A percentile compares a stretch with the other conserved stretches of the same genome.
These are phyloP conservation scores for Spencermartinsiella ligniputridi DNA, from an alignment of 1,139 yeast genomes.

Conservation along the genomic window DNA sequence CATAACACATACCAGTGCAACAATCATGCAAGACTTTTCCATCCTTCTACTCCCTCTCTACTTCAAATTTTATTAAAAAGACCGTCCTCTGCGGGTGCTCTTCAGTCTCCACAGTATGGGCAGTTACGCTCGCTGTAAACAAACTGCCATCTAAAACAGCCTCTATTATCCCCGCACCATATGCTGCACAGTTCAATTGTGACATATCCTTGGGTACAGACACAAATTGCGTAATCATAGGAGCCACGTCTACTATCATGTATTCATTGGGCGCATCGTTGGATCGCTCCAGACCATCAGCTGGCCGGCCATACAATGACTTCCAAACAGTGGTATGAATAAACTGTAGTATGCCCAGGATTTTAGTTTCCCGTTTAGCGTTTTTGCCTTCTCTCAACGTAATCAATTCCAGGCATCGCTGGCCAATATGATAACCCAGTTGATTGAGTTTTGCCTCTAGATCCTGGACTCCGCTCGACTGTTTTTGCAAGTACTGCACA, in stretches of 20 bases:
- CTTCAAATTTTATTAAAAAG: conserved; percentile 66
- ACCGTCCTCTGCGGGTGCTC: conserved; percentile 70
- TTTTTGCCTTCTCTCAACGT: conserved; percentile 62
- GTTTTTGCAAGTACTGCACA: conserved; percentile 60
- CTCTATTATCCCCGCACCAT: conserved; percentile 86
- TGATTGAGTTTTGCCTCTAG: conserved; percentile 71
- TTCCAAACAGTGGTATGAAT: conserved; percentile 82
- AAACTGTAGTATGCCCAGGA: conserved; percentile 78
- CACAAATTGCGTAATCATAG: conserved; percentile 70
- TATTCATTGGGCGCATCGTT: conserved; percentile 78
- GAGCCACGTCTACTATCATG: conserved; percentile 76
- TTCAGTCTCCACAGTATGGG: conserved; percentile 75
- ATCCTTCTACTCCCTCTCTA: conserved; percentile 20
- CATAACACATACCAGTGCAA: too few species aligned
- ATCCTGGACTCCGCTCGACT: conserved; percentile 68
- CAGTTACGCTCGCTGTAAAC: conserved; percentile 80
- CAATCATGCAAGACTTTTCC: too few species aligned
- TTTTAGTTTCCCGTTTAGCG: conserved; percentile 64
- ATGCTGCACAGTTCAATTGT: conserved; percentile 76
- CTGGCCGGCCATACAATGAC: conserved; percentile 71
- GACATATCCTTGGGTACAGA: conserved; percentile 79
- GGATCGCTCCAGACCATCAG: conserved; percentile 84
- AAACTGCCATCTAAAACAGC: conserved; percentile 80
- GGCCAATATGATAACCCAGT: conserved; percentile 70
- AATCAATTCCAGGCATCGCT: conserved; percentile 53